These are phyloP conservation scores for Populus euphratica DNA, from an alignment of 345 rosid genomes.

Conservation along the genomic window DNA sequence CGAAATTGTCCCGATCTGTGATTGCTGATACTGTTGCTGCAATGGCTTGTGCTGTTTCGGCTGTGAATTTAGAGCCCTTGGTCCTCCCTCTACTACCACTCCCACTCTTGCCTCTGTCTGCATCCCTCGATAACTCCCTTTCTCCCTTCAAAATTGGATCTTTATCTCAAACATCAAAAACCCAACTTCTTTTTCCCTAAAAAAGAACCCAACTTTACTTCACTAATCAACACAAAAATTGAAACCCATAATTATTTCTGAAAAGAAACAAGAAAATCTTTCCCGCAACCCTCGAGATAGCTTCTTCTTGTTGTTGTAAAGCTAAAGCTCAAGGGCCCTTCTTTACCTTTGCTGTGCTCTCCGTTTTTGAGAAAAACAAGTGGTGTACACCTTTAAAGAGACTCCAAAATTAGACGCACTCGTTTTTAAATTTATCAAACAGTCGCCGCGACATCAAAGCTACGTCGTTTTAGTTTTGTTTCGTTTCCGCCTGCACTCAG, in stretches of 20 bases:
- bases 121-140: slow-evolving; percentile 33
- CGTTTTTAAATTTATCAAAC: not conserved
- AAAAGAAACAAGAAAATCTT: not conserved
- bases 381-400: not conserved
- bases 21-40: slow-evolving; percentile 16
- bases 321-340: not conserved
- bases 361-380: not conserved
- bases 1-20: slow-evolving; percentile 27
- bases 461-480: not conserved
- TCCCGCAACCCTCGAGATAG: not conserved
- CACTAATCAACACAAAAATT: not conserved
- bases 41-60: slow-evolving; percentile 5
- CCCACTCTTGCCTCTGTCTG: slow-evolving; percentile 85
- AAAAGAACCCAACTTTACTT: not conserved
- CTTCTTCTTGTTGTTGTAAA: not conserved
- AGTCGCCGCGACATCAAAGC: not conserved
- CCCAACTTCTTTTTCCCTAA: not conserved
- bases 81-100: slow-evolving; percentile 54
- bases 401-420: not conserved
- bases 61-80: slow-evolving; percentile 20
- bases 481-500: not conserved
- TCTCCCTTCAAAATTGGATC: not conserved
- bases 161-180: not conserved
- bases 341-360: not conserved
- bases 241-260: not conserved